Evolutionary conservation across 2,329 filamentous ascomycete genomes (phyloP).

Genomic region (Xylariaceae sp.): DNA sequence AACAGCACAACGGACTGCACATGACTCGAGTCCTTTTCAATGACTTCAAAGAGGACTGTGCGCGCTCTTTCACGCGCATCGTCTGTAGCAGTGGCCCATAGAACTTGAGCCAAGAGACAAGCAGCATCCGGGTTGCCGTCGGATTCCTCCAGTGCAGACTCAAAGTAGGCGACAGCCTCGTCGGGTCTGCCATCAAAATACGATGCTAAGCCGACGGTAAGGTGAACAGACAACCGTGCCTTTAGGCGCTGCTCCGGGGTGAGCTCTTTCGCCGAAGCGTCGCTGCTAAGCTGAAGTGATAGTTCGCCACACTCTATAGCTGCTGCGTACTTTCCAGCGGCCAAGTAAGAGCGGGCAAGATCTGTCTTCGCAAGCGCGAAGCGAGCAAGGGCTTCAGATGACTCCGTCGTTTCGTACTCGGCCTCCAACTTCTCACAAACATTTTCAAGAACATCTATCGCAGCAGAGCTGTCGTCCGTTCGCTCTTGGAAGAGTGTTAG

Average conservation of each 20-base stretch:
- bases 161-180: slow-evolving; percentile 75
- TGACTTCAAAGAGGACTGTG: slow-evolving; percentile 74
- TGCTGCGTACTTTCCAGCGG: slow-evolving; percentile 59
- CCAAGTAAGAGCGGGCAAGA: slow-evolving; percentile 78
- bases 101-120: slow-evolving; percentile 82
- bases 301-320: slow-evolving; percentile 79
- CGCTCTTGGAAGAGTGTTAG: slow-evolving; percentile 79
- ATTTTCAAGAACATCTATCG: slow-evolving; percentile 61
- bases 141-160: slow-evolving; percentile 74
- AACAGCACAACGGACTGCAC: slow-evolving; percentile 77
- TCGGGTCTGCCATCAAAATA: slow-evolving; percentile 68
- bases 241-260: slow-evolving; percentile 63
- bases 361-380: slow-evolving; percentile 86
- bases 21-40: slow-evolving; percentile 72
- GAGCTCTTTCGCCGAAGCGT: slow-evolving; percentile 66
- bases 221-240: slow-evolving; percentile 76
- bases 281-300: slow-evolving; percentile 73
- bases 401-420: slow-evolving; percentile 83
- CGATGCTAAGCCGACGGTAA: slow-evolving; percentile 80
- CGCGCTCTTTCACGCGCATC: slow-evolving; percentile 73
- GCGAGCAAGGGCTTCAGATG: slow-evolving; percentile 65
- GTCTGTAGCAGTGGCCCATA: slow-evolving; percentile 84
- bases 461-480: slow-evolving; percentile 63
- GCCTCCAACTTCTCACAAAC: slow-evolving; percentile 71
- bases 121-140: slow-evolving; percentile 76